A percentile compares a stretch with the other conserved stretches of the same genome.
Conservation (phyloP, 352 stramenopile genomes). For the Aphanomyces stellatus region DNA sequence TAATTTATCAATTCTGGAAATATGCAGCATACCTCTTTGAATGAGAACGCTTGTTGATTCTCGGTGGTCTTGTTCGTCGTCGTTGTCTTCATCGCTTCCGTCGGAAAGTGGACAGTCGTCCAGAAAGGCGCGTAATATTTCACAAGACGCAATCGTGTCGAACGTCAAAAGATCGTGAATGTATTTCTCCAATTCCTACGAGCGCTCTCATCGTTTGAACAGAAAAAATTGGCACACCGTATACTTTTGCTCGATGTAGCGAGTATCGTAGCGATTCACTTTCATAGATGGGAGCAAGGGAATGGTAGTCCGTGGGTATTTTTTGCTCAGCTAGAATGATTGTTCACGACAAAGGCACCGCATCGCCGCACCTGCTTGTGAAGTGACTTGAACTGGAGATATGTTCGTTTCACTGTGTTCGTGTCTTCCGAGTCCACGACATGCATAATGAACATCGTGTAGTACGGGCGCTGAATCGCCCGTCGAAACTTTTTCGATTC, state of each 20-base stretch:
- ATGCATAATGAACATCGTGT: conserved; percentile 51
- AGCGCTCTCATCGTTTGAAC: not conserved
- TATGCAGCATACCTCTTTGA: not conserved
- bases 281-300: conserved; percentile 53
- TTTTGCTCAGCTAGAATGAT: conserved; percentile 46
- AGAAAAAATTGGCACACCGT: conserved; percentile 14
- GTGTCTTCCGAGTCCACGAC: conserved; percentile 40
- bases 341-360: not conserved
- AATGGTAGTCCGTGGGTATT: conserved; percentile 59
- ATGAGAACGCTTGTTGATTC: conserved; percentile 22
- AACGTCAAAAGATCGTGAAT: conserved; percentile 41
- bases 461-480: conserved; percentile 44
- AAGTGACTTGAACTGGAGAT: conserved; percentile 52
- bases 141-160: conserved; percentile 42
- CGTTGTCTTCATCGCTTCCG: conserved; percentile 41
- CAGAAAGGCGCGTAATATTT: conserved; percentile 49
- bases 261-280: conserved; percentile 61
- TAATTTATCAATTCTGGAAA: too few relatives aligned
- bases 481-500: conserved; percentile 60
- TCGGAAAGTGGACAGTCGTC: conserved; percentile 38
- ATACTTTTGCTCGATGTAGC: conserved; percentile 69
- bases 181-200: conserved; percentile 48
- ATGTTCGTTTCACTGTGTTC: conserved; percentile 41
- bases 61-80: conserved; percentile 31
- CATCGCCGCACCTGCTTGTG: conserved; percentile 33